Conservation (phyloP, 192 early-diverging fungal species). For the Podila horticola region DNA sequence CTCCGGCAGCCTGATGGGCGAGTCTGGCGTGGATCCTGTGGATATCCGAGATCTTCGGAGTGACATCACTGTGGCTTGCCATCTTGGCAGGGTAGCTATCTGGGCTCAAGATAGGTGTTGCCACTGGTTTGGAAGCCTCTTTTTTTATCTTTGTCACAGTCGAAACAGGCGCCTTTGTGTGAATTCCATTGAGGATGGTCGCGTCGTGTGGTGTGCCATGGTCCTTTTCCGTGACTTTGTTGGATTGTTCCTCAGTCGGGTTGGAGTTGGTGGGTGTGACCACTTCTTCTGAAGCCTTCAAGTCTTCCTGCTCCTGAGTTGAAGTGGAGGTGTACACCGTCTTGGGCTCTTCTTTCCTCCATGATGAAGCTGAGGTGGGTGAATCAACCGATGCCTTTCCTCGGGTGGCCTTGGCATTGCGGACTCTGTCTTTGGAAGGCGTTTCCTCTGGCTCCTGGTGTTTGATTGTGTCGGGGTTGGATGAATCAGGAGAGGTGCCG, state of each 20-base stretch:
- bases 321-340: neutral
- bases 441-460: neutral
- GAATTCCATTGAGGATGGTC: too few relatives aligned
- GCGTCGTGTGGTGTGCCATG: too few relatives aligned
- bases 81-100: slow-evolving; percentile 42
- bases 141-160: slow-evolving; percentile 2
- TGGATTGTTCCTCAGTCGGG: too few relatives aligned
- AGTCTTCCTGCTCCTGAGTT: neutral
- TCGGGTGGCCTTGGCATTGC: slow-evolving; percentile 14
- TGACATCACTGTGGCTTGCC: neutral
- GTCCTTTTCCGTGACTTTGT: too few relatives aligned
- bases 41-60: slow-evolving; percentile 26
- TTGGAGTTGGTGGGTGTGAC: neutral
- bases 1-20: slow-evolving; percentile 24
- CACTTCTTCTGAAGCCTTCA: neutral
- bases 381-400: neutral
- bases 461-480: neutral
- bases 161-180: too few relatives aligned
- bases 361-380: slow-evolving; percentile 2
- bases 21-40: slow-evolving; percentile 33
- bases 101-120: neutral
- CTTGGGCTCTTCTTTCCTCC: neutral
- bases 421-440: slow-evolving; percentile 1
- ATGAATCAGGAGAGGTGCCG: neutral
- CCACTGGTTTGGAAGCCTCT: neutral